Percentiles rank a stretch among this genome's conserved stretches.
phyloP scores from a whole-genome alignment of 1,139 yeast species.

The Saccharomyces pastorianus region DNA sequence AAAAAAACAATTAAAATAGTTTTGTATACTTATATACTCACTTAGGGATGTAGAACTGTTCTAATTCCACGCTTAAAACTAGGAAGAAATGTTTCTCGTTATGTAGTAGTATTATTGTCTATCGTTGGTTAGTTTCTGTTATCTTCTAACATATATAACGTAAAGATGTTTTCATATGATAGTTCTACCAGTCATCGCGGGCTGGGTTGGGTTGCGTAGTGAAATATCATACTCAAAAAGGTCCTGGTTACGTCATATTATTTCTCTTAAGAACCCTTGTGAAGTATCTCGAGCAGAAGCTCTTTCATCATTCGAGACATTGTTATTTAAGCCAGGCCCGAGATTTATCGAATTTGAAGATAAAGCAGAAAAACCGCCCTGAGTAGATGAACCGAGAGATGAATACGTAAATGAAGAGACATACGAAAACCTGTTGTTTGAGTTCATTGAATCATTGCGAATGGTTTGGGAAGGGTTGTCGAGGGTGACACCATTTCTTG shows the following conservation, averaged over 20 bases:
- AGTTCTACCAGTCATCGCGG: background rate
- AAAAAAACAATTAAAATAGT: too few relatives aligned
- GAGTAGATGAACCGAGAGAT: conserved; percentile 6
- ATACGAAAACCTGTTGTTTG: conserved; percentile 9
- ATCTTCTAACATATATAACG: too few relatives aligned
- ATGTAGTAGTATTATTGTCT: too few relatives aligned
- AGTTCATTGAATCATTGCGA: background rate
- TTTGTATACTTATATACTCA: too few relatives aligned
- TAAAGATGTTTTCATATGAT: background rate
- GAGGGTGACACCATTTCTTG: background rate
- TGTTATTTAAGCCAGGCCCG: conserved; percentile 1
- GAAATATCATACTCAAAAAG: background rate
- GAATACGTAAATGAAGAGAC: conserved; percentile 8
- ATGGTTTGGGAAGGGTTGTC: background rate
- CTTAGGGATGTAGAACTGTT: too few relatives aligned
- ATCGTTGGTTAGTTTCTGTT: too few relatives aligned
- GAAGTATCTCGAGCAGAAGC: background rate
- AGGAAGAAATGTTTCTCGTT: too few relatives aligned
- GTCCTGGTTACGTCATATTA: conserved; percentile 4
- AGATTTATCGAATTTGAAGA: conserved; percentile 8
- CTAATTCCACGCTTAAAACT: too few relatives aligned
- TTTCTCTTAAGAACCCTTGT: conserved; percentile 14
- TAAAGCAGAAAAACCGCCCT: conserved; percentile 6
- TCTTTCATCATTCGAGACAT: background rate
- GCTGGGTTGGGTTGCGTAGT: background rate